Conservation (phyloP, 1,139 yeast species). For the Yamadazyma oceani region DNA sequence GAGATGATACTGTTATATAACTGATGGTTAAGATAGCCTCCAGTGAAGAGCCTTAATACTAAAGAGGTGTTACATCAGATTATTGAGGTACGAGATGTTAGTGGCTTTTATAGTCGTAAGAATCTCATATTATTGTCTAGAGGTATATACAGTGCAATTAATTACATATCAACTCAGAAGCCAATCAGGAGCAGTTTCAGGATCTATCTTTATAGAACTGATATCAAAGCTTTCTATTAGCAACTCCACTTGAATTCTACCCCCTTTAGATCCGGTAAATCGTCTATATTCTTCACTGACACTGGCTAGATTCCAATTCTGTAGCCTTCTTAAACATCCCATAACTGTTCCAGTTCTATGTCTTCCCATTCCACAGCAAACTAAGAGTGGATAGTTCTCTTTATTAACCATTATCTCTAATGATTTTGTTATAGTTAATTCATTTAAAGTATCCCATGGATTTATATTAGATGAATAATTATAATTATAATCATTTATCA, state of each 20-base stretch:
- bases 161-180: constrained; percentile 6
- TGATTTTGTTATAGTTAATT: constrained; percentile 75
- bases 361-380: constrained; percentile 97
- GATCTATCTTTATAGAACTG: constrained; percentile 49
- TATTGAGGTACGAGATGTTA: no score
- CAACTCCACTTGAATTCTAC: constrained; percentile 85
- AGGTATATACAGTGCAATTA: no score
- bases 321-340: constrained; percentile 86
- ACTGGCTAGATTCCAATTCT: constrained; percentile 94
- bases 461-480: constrained; percentile 37
- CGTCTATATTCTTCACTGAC: constrained; percentile 92
- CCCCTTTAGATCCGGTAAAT: constrained; percentile 91
- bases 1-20: no score
- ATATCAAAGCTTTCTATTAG: constrained; percentile 83
- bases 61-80: no score
- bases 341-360: constrained; percentile 95
- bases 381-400: constrained; percentile 78
- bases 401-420: constrained; percentile 70
- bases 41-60: no score
- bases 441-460: constrained; percentile 97
- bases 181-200: constrained; percentile 15
- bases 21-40: no score
- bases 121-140: no score
- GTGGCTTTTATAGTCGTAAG: no score
- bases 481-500: constrained; percentile 54